Percentiles rank a stretch among this genome's conserved stretches.
Conservation (phyloP, 1,139 yeast genomes). For the Kodamaea alishanica region DNA sequence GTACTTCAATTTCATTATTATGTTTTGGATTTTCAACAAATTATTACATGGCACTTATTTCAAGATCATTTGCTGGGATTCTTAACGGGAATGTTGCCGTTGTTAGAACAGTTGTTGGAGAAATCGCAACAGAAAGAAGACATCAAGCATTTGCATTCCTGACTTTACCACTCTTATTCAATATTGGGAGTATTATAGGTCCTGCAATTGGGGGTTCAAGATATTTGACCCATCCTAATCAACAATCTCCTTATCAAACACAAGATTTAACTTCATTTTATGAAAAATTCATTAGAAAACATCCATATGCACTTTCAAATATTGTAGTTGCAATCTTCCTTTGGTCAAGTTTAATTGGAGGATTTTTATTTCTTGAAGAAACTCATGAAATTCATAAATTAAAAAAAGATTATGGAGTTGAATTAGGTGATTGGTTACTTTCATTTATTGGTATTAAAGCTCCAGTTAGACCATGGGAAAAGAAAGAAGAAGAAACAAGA, state of each 20-base stretch:
- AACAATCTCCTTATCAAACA: conserved; percentile 7
- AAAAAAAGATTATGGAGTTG: conserved; percentile 49
- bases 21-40: conserved; percentile 34
- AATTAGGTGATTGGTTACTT: conserved; percentile 47
- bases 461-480: conserved; percentile 35
- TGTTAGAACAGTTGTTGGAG: conserved; percentile 37
- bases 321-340: conserved; percentile 48
- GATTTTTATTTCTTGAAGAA: conserved; percentile 57
- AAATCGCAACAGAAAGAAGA: conserved; percentile 32
- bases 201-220: conserved; percentile 55
- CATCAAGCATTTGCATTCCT: conserved; percentile 40
- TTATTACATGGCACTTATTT: conserved; percentile 31
- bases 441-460: conserved; percentile 29
- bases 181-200: conserved; percentile 25
- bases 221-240: conserved; percentile 31
- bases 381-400: conserved; percentile 46
- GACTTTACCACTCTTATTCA: conserved; percentile 33
- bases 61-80: conserved; percentile 33
- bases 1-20: conserved; percentile 28
- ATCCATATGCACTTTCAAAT: conserved; percentile 62
- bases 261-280: conserved; percentile 3
- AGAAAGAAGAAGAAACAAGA: conserved; percentile 1
- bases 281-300: conserved; percentile 31
- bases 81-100: conserved; percentile 39
- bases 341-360: conserved; percentile 35